Evolutionary conservation across 495 filamentous ascomycete species (phyloP), one percentile per base, ranked within the genome.

Genomic region (Podospora pseudocomata): DNA sequence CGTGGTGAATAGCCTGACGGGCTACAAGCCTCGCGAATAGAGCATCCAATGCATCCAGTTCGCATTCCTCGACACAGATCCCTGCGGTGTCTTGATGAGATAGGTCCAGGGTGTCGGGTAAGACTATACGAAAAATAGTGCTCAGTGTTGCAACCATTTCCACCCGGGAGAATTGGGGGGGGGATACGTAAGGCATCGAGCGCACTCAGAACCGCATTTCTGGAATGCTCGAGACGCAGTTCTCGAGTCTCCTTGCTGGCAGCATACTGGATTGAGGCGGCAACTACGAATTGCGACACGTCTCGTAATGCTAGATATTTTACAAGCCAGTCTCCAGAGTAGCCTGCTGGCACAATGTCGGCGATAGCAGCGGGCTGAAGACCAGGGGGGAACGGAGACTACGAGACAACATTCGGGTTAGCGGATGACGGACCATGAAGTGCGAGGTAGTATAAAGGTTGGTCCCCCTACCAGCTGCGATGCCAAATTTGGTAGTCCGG

Each of bases 271-370:
- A 80, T 60, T 11, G 76, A 79, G 2, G 78, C 77, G 11, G 74
- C 76, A 15, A 80, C 72, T 3, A 80, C 68, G 58, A 74, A 80
- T 13, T 74, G 72, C 1, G 77, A 75, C 1, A 80, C 69, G 66
- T 80, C 78, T 60, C 77, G 73, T 11, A 80, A 65, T 3, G 78
- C 71, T 18, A 80, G 67, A 49, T 78, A 75, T 65, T 79, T 74
- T 1, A 71, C 72, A 67, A 80, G 61, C 76, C 73, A 69, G 59
- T 65, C 64, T 27, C 71, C 66, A 54, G 65, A 73, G 3, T 72
- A 68, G 49, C 68, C 67, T 3, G 54, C 58, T 2, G 74, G 71
- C 1, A 72, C 76, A 28, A 79, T 66, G n/a, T 72, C 67, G 11
- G 70, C 69, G 13, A 80, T 72, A 56, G 74, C 72, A 28, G 70